phyloP scores from a whole-genome alignment of 2,329 filamentous ascomycete species.

The Myrmaecium sp. region DNA sequence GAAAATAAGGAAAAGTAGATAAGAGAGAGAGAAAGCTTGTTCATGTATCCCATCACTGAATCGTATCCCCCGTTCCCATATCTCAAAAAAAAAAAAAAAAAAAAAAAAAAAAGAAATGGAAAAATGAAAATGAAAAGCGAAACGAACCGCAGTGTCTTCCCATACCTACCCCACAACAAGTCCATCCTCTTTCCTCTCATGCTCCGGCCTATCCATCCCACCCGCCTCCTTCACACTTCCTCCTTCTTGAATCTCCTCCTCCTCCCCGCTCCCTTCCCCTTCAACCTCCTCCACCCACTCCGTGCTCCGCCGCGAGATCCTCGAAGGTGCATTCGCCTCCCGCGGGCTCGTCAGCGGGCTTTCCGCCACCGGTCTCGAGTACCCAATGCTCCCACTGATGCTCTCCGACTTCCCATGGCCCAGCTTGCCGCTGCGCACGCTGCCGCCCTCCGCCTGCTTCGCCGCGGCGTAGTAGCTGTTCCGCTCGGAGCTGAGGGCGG shows the following conservation, averaged over 20 bases:
- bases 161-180: no score
- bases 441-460: conserved; percentile 48
- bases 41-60: no score
- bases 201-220: no score
- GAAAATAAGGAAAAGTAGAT: no score
- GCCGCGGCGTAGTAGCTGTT: conserved; percentile 63
- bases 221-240: no score
- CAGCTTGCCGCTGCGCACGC: conserved; percentile 58
- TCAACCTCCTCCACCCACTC: conserved; percentile 16
- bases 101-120: no score
- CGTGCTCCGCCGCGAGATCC: conserved; percentile 16
- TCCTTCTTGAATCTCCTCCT: conserved; percentile 1
- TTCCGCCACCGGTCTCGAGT: conserved; percentile 28
- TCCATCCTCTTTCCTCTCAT: no score
- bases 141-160: no score
- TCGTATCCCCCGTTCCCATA: no score
- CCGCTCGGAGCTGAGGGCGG: conserved; percentile 54
- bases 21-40: no score
- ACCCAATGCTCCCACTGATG: conserved; percentile 57
- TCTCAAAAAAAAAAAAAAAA: no score
- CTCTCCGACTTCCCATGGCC: conserved; percentile 72
- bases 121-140: no score
- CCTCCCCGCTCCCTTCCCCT: conserved; percentile 2
- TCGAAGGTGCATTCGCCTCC: conserved; percentile 15
- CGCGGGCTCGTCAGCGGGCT: conserved; percentile 44